Base-by-base conservation (phyloP, 1,284 basidiomycete species). In the Prillingera fragicola region DNA sequence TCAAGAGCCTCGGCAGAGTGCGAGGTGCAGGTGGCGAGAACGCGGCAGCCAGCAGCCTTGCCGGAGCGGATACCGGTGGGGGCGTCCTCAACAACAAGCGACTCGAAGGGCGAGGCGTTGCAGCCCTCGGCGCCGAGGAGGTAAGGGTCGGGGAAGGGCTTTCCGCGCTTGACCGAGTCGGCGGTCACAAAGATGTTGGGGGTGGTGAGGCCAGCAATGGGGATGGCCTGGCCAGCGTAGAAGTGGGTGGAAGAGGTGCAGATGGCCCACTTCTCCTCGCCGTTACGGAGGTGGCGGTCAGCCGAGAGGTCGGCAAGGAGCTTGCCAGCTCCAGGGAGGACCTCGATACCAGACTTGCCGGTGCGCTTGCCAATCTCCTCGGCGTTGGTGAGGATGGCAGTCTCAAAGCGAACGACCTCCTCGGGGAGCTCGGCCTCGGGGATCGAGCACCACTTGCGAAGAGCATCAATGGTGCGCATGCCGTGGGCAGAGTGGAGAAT, bases 61-160 rank as follows among this genome's bases (percentile, higher is more conserved):
- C 72, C 74, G 8, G 71, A 55, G 33, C 63, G 60, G 54, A 75
- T 70, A 44, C 74, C 74, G 6, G 72, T 73, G 1, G 74, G 74
- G 2, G 74, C 73, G 50, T 75, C 74, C 52, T 74, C 73, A 14
- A 74, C 58, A 31, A 73, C 72, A 40, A 75, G 50, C 31, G 65
- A 71, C 38, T 70, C 65, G 47, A 67, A 65, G 10, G 67, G 61
- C n/a, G 60, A 61, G 31, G 67, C 65, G 49, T 63, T 63, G 45
- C 65, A 67, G 33, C 64, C 61, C 29, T 60, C 59, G 28, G 73
- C 72, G 29, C 73, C 74, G 43, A 70, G 66, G 33, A 75, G 65
- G 64, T 74, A 75, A 8, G 73, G 73, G 56, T 74, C 73, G 7
- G 74, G 74, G 54, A 69, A 65, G 29, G 74, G 74, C 60, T 75